Percentiles rank a stretch among this genome's conserved stretches.
Evolutionary conservation across 2,329 filamentous ascomycete genomes (phyloP).

Genomic region (Colletotrichum viniferum): DNA sequence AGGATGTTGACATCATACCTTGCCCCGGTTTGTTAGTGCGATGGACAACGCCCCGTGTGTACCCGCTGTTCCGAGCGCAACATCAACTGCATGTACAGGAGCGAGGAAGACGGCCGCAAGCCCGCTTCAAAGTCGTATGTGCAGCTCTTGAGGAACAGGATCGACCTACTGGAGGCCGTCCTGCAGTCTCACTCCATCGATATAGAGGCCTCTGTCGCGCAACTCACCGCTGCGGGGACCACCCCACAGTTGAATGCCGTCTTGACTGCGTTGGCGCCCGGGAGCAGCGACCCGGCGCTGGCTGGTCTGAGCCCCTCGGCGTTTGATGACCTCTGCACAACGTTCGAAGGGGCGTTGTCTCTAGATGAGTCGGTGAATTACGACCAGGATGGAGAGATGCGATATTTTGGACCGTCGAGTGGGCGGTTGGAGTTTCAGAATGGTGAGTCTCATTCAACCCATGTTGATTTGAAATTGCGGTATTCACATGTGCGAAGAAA

Average conservation of each 20-base stretch:
- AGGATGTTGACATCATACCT: not conserved
- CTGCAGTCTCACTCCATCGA: constrained; percentile 33
- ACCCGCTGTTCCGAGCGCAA: constrained; percentile 33
- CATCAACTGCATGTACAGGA: constrained; percentile 33
- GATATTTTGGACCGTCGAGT: constrained; percentile 40
- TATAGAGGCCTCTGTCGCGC: constrained; percentile 27
- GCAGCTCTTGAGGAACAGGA: constrained; percentile 34
- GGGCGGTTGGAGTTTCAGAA: constrained; percentile 35
- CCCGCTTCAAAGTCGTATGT: constrained; percentile 39
- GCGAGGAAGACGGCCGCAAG: constrained; percentile 35
- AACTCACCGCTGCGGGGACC: not conserved
- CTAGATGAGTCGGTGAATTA: constrained; percentile 39
- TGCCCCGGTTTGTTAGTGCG: constrained; percentile 28
- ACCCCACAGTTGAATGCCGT: not conserved
- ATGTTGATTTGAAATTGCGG: not conserved
- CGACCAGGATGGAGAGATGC: constrained; percentile 35
- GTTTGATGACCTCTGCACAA: constrained; percentile 13
- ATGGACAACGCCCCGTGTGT: constrained; percentile 35
- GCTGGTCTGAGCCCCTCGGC: constrained; percentile 1
- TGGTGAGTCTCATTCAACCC: not conserved
- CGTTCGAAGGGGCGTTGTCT: constrained; percentile 35
- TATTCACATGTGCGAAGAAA: not conserved
- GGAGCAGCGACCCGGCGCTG: not conserved
- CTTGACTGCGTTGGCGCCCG: constrained; percentile 1
- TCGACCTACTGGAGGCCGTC: constrained; percentile 33